Evolutionary conservation across 2,329 filamentous ascomycete species (phyloP), one percentile per base, ranked within the genome.

Genomic region (Drechslerella stenobrocha): DNA sequence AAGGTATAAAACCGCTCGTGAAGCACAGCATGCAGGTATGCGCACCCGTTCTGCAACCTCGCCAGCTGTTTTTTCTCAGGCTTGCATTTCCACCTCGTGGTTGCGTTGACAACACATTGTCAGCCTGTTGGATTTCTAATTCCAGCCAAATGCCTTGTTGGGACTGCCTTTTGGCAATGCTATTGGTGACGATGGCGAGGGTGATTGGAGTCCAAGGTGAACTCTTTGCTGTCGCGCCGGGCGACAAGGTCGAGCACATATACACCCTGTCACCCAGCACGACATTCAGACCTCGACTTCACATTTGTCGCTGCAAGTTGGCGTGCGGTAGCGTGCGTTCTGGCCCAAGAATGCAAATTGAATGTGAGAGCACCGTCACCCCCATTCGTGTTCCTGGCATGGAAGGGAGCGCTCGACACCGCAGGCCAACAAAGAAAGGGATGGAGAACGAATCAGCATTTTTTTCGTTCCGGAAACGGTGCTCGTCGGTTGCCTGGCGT

Each of bases 331-430:
- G n/a, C 18, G 13, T 8, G 40, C 40, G 45, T 58, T 51, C 34
- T 42, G 45, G 53, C 45, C 53, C 53, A 46, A 58, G 53, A 58
- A 58, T 58, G 53, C 53, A 58, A 50, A 30, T 30, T 30, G 28
- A 30, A 30, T 30, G 5, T 11, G 28, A 56, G 15, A 34, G 35
- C n/a, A 28, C 28, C 28, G 28, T 11, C 11, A 30, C 22, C 2
- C 24, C 22, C 37, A 37, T 37, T 15, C 28, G 28, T 30, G 34
- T 37, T n/a, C 34, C 34, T 37, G 13, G 6, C 34, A 37, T n/a
- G n/a, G n/a, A 8, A 37, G 15, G n/a, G 13, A 18, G 37, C 37
- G 4, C 37, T 18, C 13, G 15, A 13, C 28, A 30, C 11, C 28
- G 28, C n/a, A n/a, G n/a, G n/a, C 28, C 28, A 30, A 30, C 5